Evolutionary conservation across 495 filamentous ascomycete genomes (phyloP).

Genomic region (Penicilliopsis zonata): DNA sequence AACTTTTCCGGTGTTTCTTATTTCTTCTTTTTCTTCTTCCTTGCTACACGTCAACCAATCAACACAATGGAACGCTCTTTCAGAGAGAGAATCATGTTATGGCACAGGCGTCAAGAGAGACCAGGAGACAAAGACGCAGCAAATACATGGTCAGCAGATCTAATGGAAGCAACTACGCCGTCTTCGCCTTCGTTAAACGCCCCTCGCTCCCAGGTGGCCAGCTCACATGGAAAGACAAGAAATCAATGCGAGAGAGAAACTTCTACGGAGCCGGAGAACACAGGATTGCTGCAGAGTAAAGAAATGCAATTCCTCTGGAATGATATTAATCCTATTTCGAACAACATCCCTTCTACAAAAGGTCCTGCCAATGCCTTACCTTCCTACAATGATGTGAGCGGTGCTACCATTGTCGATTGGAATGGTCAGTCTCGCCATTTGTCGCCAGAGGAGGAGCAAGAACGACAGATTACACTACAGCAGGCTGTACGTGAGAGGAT

Average conservation of each 20-base stretch:
- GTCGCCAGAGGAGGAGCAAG: constrained; percentile 15
- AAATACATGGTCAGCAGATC: no score
- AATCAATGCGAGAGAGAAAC: background rate
- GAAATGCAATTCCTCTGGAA: background rate
- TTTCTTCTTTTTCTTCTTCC: no score
- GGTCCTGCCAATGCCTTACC: constrained; percentile 3
- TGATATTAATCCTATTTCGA: background rate
- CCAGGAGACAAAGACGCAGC: no score
- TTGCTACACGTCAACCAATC: no score
- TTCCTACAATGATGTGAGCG: constrained; percentile 19
- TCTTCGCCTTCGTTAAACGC: no score
- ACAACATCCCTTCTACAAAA: background rate
- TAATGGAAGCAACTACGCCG: no score
- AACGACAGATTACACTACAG: constrained; percentile 8
- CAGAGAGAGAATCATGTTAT: no score
- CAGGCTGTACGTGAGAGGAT: constrained; percentile 18
- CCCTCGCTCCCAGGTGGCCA: no score
- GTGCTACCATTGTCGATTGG: constrained; percentile 15
- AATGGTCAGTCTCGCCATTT: constrained; percentile 15
- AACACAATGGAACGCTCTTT: no score
- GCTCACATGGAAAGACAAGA: no score
- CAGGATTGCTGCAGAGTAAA: background rate
- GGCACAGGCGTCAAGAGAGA: no score
- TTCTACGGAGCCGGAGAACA: background rate
- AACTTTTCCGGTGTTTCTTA: no score